A percentile compares a stretch with the other conserved stretches of the same genome.
phyloP scores from a whole-genome alignment of 2,329 filamentous ascomycete species.

The Claviceps maximensis region DNA sequence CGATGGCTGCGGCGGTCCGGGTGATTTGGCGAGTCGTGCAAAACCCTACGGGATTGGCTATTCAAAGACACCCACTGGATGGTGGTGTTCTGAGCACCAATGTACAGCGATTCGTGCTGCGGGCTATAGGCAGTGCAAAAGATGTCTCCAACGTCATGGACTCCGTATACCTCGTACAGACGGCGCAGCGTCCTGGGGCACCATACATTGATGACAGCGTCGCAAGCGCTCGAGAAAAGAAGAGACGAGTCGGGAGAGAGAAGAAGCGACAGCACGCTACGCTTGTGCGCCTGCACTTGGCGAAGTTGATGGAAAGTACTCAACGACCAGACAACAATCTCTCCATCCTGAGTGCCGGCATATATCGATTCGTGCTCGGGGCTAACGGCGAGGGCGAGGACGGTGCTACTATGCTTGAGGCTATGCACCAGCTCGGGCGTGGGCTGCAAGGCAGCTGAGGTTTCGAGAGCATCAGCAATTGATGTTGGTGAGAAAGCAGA shows the following conservation, averaged over 20 bases:
- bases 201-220: conserved; percentile 93
- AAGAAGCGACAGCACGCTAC: conserved; percentile 76
- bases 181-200: conserved; percentile 61
- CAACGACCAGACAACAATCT: conserved; percentile 85
- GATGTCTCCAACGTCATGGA: conserved; percentile 88
- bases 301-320: conserved; percentile 71
- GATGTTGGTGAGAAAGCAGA: conserved; percentile 4
- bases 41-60: conserved; percentile 45
- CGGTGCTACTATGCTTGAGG: conserved; percentile 63
- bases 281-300: conserved; percentile 77
- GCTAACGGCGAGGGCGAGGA: conserved; percentile 72
- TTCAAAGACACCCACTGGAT: conserved; percentile 84
- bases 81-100: conserved; percentile 86
- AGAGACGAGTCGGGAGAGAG: conserved; percentile 62
- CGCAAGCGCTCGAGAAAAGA: conserved; percentile 85
- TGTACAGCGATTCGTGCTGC: conserved; percentile 67
- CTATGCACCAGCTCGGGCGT: conserved; percentile 58
- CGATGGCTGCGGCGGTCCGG: conserved; percentile 67
- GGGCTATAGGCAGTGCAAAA: conserved; percentile 88
- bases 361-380: conserved; percentile 68
- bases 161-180: conserved; percentile 82
- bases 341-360: conserved; percentile 83
- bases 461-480: conserved; percentile 8
- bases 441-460: conserved; percentile 8
- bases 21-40: conserved; percentile 52